Percentiles rank a stretch among this genome's conserved stretches.
These are phyloP conservation scores for Kodamaea anthophila DNA, from an alignment of 1,139 yeast genomes.

Conservation along the genomic window DNA sequence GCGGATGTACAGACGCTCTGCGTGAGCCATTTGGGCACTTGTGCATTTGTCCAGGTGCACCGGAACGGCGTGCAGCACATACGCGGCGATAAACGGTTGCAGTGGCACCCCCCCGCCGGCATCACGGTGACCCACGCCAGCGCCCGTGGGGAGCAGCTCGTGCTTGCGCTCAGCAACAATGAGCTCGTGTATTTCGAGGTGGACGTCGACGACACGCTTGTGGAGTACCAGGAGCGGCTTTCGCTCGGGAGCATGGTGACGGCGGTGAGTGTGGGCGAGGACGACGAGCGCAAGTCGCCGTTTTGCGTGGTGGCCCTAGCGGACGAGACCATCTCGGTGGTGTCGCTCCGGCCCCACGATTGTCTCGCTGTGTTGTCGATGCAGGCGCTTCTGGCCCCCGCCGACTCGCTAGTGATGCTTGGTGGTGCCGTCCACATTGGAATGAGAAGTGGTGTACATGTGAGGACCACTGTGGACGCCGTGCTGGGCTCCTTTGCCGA, in stretches of 20 bases:
- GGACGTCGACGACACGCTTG: conserved; percentile 56
- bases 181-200: conserved; percentile 81
- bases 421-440: conserved; percentile 59
- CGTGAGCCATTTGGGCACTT: conserved; percentile 62
- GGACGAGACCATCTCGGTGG: conserved; percentile 64
- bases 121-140: conserved; percentile 55
- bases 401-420: conserved; percentile 43
- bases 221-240: conserved; percentile 62
- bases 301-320: conserved; percentile 66
- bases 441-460: conserved; percentile 74
- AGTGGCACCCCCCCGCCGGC: conserved; percentile 88
- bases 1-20: conserved; percentile 56
- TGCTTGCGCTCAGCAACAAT: conserved; percentile 63
- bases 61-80: conserved; percentile 56
- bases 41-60: conserved; percentile 68
- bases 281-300: conserved; percentile 44
- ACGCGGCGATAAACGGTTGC: conserved; percentile 23
- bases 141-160: conserved; percentile 62
- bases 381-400: conserved; percentile 62
- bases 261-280: conserved; percentile 45
- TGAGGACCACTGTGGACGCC: conserved; percentile 52
- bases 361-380: conserved; percentile 59
- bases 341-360: conserved; percentile 59
- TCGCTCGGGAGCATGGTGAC: conserved; percentile 50
- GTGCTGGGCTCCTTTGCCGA: conserved; percentile 60